phyloP scores from a whole-genome alignment of 176 grass and related monocot species.

The Triticum aestivum region DNA sequence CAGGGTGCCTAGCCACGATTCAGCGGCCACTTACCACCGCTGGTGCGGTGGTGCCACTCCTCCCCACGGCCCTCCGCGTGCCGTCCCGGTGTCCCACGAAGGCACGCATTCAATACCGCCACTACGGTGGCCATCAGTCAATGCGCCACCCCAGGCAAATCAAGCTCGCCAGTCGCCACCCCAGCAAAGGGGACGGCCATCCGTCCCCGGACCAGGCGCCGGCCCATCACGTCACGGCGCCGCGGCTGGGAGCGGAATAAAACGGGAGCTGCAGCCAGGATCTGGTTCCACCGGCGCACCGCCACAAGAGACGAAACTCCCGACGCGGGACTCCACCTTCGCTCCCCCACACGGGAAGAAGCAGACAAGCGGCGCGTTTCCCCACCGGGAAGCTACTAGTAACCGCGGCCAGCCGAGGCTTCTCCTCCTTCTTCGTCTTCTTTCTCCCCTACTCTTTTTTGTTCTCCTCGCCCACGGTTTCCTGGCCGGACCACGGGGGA shows the following conservation, averaged over 20 bases:
- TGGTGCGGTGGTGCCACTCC: not conserved
- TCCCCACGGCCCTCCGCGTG: not conserved
- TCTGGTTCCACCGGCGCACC: not conserved
- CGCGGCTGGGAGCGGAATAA: not conserved
- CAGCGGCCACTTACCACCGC: not conserved
- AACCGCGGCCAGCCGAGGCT: not conserved
- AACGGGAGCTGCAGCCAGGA: not conserved
- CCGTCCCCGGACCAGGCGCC: not conserved
- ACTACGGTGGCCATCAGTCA: constrained; percentile 8
- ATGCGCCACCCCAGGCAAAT: not conserved
- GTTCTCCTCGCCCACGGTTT: not conserved
- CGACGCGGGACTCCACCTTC: not conserved
- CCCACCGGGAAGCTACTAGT: constrained; percentile 22
- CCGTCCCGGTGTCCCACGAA: not conserved
- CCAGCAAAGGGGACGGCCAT: not conserved
- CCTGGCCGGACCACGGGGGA: not conserved
- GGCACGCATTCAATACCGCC: constrained; percentile 9
- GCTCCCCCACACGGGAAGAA: not conserved
- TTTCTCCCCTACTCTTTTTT: not conserved
- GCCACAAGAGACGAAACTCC: not conserved
- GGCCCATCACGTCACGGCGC: not conserved
- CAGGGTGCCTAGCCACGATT: not conserved
- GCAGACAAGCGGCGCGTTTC: constrained; percentile 8
- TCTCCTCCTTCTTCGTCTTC: not conserved
- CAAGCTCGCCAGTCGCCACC: not conserved